Evolutionary conservation across 2,329 filamentous ascomycete species (phyloP).

Genomic region (Trichophyton rubrum): DNA sequence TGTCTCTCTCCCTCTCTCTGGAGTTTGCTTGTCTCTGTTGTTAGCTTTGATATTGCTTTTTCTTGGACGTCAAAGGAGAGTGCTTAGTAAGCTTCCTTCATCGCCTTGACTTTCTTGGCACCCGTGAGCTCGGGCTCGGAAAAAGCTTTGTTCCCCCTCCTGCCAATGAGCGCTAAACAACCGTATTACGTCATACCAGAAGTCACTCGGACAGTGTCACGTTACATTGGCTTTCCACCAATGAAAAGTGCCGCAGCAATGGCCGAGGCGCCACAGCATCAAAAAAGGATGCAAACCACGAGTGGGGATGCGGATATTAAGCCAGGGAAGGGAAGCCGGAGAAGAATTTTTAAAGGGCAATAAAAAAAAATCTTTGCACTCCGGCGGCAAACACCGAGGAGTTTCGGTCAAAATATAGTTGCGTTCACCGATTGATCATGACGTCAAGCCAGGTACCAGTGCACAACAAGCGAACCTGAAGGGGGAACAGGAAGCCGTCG

Average conservation of each 20-base stretch:
- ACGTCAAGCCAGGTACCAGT: not conserved
- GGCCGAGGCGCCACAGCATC: conserved; percentile 1
- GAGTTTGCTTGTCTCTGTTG: not conserved
- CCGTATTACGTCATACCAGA: not conserved
- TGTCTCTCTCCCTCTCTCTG: no score
- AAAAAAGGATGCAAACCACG: not conserved
- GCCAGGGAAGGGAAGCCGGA: no score
- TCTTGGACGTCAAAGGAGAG: not conserved
- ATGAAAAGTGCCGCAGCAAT: not conserved
- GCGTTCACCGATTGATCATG: not conserved
- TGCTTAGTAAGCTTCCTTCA: not conserved
- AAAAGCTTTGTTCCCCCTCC: not conserved
- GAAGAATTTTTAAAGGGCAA: not conserved
- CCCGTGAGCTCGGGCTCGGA: not conserved
- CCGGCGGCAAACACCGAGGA: not conserved
- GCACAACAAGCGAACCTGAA: not conserved
- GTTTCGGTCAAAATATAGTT: not conserved
- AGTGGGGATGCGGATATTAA: not conserved
- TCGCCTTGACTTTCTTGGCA: not conserved
- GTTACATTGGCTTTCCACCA: not conserved
- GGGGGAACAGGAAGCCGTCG: not conserved
- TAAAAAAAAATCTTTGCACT: not conserved
- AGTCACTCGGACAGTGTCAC: not conserved
- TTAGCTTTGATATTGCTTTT: not conserved
- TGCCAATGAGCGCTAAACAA: not conserved